These are phyloP conservation scores for Talaromyces pinophilus DNA, from an alignment of 2,329 filamentous ascomycete species.

Conservation along the genomic window DNA sequence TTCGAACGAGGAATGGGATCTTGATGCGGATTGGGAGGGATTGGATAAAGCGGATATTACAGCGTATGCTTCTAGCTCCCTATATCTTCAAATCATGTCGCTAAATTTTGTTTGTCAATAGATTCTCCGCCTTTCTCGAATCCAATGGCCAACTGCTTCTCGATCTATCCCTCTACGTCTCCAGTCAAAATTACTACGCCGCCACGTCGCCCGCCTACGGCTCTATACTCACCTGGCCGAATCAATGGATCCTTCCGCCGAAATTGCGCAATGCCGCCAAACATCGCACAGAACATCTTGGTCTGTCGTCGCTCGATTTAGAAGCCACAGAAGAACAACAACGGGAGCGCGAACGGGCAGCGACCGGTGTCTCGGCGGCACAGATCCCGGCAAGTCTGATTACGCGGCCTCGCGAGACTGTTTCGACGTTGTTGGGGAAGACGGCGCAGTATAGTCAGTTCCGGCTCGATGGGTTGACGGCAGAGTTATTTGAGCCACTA, in stretches of 20 bases:
- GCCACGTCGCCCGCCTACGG: slow-evolving; percentile 80
- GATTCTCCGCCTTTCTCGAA: slow-evolving; percentile 67
- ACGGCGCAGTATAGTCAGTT: slow-evolving; percentile 74
- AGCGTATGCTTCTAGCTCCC: slow-evolving; percentile 40
- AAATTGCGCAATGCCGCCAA: slow-evolving; percentile 70
- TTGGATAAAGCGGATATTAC: slow-evolving; percentile 51
- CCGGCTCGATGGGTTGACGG: slow-evolving; percentile 70
- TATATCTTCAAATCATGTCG: too few species aligned
- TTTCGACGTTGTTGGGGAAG: slow-evolving; percentile 62
- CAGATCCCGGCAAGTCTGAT: slow-evolving; percentile 54
- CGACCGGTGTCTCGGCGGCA: slow-evolving; percentile 39
- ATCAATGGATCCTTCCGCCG: slow-evolving; percentile 83
- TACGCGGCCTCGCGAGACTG: slow-evolving; percentile 58
- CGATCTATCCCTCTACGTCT: slow-evolving; percentile 86
- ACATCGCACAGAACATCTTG: slow-evolving; percentile 67
- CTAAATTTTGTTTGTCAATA: too few species aligned
- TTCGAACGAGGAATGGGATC: slow-evolving; percentile 52
- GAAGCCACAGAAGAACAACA: slow-evolving; percentile 50
- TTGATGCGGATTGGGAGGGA: slow-evolving; percentile 48
- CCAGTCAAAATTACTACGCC: slow-evolving; percentile 79
- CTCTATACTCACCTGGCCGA: slow-evolving; percentile 76
- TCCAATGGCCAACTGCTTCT: slow-evolving; percentile 75
- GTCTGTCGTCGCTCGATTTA: slow-evolving; percentile 67
- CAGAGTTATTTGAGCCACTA: slow-evolving; percentile 70
- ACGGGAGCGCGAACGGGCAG: slow-evolving; percentile 41